These are phyloP conservation scores for Blastobotrys aristatus DNA, from an alignment of 1,139 yeast species.

Conservation along the genomic window DNA sequence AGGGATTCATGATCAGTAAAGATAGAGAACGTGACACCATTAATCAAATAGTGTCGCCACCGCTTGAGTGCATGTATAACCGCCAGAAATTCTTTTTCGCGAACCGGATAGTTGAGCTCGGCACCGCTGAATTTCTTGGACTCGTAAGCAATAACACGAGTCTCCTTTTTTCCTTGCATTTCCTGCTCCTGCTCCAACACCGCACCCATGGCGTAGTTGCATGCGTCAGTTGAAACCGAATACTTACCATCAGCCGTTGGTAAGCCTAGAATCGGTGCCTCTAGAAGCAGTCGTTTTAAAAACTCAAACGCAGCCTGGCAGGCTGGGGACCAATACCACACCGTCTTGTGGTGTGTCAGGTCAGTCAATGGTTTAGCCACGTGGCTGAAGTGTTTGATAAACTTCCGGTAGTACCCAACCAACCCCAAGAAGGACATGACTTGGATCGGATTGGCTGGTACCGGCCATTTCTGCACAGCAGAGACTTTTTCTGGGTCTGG, in stretches of 20 bases:
- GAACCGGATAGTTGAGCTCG: conserved; percentile 11
- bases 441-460: neutral
- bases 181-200: neutral
- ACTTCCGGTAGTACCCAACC: conserved; percentile 2
- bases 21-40: neutral
- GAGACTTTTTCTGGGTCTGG: neutral
- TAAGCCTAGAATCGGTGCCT: neutral
- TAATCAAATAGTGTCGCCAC: conserved; percentile 6
- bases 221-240: neutral
- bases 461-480: neutral
- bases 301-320: neutral
- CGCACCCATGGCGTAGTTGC: neutral
- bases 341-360: neutral
- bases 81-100: conserved; percentile 12
- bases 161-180: neutral
- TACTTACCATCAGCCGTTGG: neutral
- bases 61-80: conserved; percentile 7
- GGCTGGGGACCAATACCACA: neutral
- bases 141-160: neutral
- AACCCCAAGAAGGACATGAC: neutral
- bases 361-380: neutral
- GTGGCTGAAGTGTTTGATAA: neutral
- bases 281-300: neutral
- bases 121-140: neutral
- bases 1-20: neutral